Base-by-base conservation (phyloP, 768 basidiomycete species). In the Lentinula guzmanii region DNA sequence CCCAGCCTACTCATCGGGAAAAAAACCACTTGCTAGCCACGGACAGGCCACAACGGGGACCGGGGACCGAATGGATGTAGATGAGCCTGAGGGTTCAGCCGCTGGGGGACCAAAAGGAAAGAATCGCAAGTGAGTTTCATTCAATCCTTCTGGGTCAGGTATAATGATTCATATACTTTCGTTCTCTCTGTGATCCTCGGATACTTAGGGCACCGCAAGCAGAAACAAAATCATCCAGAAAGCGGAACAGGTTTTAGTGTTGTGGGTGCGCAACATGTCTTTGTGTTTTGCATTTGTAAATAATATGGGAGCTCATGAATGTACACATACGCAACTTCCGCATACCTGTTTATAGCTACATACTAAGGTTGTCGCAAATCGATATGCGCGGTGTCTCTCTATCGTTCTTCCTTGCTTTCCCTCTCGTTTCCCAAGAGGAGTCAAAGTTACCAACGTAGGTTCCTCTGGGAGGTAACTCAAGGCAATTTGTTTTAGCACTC, bases 61-160 rank as follows among this genome's bases (percentile, higher is more conserved):
- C 9, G 54, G 37, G n/a, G 55, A 56, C 24, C 39, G 55, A 16
- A 90, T 90, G 88, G 87, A 89, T 66, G 77, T 89, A 1, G 88
- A 89, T 62, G 88, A 89, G 57, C 76, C 79, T 1, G 55, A 56
- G 24, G 46, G 18, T 9, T 18, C 21, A 11, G 66, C 10, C 51
- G 35, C 74, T 51, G 75, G 76, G n/a, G 74, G 74, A 34, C 62
- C 66, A 3, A 82, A 79, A 66, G 77, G 79, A 6, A 88, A 86
- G 71, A 86, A 82, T 66, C 75, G 86, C 65, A 87, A 84, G 87
- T 87, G 65, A 35, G 85, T 79, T 24, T 18, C 9, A 28, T 10
- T 4, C 6, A 33, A 6, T 53, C 2, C 6, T 43, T n/a, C n/a
- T 18, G 2, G 6, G 39, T 6, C 15, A 39, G 37, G 37, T 13